phyloP scores from a whole-genome alignment of 345 rosid species.

The Clarkia xantiana region DNA sequence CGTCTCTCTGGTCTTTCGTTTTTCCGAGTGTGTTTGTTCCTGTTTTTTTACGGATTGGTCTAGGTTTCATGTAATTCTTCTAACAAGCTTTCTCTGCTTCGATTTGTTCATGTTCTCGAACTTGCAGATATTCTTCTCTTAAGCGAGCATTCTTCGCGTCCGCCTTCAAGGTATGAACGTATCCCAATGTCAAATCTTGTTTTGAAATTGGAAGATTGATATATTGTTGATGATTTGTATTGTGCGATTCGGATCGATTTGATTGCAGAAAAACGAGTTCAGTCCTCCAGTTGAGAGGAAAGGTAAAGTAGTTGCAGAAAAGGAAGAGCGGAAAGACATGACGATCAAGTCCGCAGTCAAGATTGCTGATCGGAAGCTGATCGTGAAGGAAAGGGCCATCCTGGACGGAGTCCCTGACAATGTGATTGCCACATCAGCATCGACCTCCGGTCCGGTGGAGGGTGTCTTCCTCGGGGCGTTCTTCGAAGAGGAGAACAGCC shows the following conservation, averaged over 20 bases:
- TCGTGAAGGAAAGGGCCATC: slow-evolving; percentile 50
- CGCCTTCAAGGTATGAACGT: slow-evolving; percentile 31
- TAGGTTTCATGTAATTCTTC: neutral
- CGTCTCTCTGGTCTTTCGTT: slow-evolving; percentile 1
- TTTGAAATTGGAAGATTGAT: no score
- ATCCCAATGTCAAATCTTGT: no score
- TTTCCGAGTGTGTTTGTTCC: neutral
- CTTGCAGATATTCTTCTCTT: slow-evolving; percentile 22
- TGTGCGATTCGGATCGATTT: neutral
- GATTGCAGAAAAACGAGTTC: slow-evolving; percentile 29
- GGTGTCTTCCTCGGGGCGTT: slow-evolving; percentile 72
- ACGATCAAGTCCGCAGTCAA: slow-evolving; percentile 74
- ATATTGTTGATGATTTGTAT: neutral
- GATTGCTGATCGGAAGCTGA: slow-evolving; percentile 44
- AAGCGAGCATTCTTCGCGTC: slow-evolving; percentile 13
- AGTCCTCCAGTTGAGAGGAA: slow-evolving; percentile 12
- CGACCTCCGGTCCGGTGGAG: slow-evolving; percentile 50
- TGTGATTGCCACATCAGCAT: slow-evolving; percentile 49
- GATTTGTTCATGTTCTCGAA: slow-evolving; percentile 24
- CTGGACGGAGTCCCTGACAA: slow-evolving; percentile 61
- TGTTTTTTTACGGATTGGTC: neutral
- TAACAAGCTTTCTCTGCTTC: slow-evolving; percentile 12
- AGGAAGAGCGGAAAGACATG: slow-evolving; percentile 23
- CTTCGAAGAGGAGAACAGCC: slow-evolving; percentile 42
- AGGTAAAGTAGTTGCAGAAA: slow-evolving; percentile 9